These are phyloP conservation scores for Casuarina cunninghamiana DNA, from an alignment of 306 rosid species.

Conservation along the genomic window DNA sequence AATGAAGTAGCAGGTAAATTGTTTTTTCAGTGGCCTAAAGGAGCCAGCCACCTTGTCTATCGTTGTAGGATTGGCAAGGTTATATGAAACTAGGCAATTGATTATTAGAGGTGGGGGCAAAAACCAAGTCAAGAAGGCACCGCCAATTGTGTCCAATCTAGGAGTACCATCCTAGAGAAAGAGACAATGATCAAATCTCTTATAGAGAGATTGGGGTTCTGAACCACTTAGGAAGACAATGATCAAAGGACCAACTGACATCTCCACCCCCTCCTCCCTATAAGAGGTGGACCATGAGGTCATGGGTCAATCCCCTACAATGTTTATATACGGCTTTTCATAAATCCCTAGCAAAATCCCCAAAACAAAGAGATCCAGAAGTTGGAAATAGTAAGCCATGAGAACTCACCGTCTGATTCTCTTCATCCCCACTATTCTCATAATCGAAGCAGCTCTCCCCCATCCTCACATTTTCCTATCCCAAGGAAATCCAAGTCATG, in stretches of 20 bases:
- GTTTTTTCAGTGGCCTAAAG: too few species aligned
- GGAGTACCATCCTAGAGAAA: background rate
- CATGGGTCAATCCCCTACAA: background rate
- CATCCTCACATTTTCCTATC: constrained; percentile 52
- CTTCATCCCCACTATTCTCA: constrained; percentile 63
- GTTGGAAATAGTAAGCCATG: background rate
- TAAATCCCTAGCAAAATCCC: background rate
- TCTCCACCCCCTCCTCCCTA: background rate
- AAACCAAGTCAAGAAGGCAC: too few species aligned
- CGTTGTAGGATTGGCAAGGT: too few species aligned
- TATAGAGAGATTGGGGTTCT: background rate
- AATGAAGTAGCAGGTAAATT: too few species aligned
- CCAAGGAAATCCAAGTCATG: background rate
- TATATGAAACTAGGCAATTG: too few species aligned
- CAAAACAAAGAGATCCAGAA: background rate
- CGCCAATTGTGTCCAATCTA: too few species aligned
- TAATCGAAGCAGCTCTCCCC: constrained; percentile 54
- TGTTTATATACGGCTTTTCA: background rate
- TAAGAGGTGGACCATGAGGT: background rate
- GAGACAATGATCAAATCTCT: background rate
- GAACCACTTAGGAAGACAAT: background rate
- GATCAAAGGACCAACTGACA: background rate
- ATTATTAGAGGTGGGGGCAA: too few species aligned
- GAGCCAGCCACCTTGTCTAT: too few species aligned
- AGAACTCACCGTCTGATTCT: constrained; percentile 59